These are phyloP conservation scores for Ganoderma multipileum DNA, from an alignment of 1,284 basidiomycete genomes.

Conservation along the genomic window DNA sequence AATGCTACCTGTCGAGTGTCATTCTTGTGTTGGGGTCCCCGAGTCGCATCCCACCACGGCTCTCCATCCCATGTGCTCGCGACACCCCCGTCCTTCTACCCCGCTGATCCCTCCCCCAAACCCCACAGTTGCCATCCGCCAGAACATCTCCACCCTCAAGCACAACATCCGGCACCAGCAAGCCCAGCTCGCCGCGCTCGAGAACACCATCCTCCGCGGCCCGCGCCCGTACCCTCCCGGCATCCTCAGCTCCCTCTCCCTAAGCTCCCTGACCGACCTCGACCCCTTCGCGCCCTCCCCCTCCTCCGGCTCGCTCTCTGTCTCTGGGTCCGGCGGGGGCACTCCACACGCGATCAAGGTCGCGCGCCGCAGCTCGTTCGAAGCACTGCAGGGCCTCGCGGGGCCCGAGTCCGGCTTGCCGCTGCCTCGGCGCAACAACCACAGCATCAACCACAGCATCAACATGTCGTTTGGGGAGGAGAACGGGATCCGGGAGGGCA, in stretches of 20 bases:
- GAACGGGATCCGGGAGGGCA: constrained; percentile 71
- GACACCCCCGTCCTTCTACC: neutral
- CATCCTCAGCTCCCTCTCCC: constrained; percentile 48
- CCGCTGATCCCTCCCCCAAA: neutral
- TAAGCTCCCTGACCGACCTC: constrained; percentile 42
- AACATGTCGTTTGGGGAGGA: constrained; percentile 46
- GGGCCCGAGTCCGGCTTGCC: constrained; percentile 78
- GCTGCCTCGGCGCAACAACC: constrained; percentile 59
- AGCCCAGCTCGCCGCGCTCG: constrained; percentile 72
- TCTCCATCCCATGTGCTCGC: neutral
- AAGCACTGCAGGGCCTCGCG: constrained; percentile 71
- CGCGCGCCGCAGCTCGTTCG: constrained; percentile 70
- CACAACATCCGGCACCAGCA: constrained; percentile 81
- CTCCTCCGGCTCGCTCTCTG: constrained; percentile 29
- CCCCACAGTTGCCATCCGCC: constrained; percentile 67
- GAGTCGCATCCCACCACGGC: neutral
- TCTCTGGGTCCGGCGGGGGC: neutral
- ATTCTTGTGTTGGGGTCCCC: neutral
- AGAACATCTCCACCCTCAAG: constrained; percentile 77
- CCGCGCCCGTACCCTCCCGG: constrained; percentile 62
- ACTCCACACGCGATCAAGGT: constrained; percentile 42
- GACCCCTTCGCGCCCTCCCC: constrained; percentile 41
- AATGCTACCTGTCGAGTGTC: neutral
- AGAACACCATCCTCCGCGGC: constrained; percentile 67
- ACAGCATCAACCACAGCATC: too few species aligned